A percentile compares a stretch with the other conserved stretches of the same genome.
phyloP scores from a whole-genome alignment of 2,329 filamentous ascomycete species.

The Acarospora socialis region DNA sequence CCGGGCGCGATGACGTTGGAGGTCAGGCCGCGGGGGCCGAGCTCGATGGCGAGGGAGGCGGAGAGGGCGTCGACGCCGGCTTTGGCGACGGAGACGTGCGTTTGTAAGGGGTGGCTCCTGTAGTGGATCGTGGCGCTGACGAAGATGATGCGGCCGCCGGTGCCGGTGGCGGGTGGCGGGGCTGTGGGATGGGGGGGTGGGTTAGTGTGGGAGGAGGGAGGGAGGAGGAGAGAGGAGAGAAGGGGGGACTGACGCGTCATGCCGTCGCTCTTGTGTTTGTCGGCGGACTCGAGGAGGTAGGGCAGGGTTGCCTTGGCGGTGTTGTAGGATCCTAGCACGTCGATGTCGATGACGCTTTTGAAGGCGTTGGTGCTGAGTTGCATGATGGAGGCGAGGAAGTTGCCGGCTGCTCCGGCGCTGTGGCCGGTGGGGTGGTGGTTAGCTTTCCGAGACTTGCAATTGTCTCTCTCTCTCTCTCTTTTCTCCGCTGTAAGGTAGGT shows the following conservation, averaged over 20 bases:
- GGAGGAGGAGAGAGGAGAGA: neutral
- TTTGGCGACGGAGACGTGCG: constrained; percentile 85
- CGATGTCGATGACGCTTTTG: constrained; percentile 92
- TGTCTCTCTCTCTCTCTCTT: too few species aligned
- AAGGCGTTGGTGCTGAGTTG: constrained; percentile 79
- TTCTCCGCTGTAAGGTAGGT: too few species aligned
- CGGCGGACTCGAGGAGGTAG: constrained; percentile 61
- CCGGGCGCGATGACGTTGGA: constrained; percentile 84
- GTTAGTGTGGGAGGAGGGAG: neutral
- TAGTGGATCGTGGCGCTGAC: constrained; percentile 88
- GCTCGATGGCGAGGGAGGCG: constrained; percentile 68
- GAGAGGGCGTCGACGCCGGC: constrained; percentile 78
- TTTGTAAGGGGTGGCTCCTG: constrained; percentile 69
- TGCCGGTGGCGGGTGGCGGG: constrained; percentile 33
- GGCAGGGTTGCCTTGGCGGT: constrained; percentile 85
- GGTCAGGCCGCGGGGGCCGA: constrained; percentile 72
- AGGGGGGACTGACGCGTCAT: constrained; percentile 29
- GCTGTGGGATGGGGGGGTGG: constrained; percentile 13
- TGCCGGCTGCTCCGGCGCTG: constrained; percentile 86
- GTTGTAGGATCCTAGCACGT: constrained; percentile 86
- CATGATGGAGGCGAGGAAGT: constrained; percentile 78
- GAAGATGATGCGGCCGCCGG: constrained; percentile 75
- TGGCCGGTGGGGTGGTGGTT: too few species aligned
- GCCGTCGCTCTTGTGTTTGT: constrained; percentile 45
- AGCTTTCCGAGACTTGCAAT: too few species aligned